Percentiles rank a stretch among this genome's conserved stretches.
These are phyloP conservation scores for Neckera pumila DNA, from an alignment of 225 moss, liverwort and hornwort genomes.

Conservation along the genomic window DNA sequence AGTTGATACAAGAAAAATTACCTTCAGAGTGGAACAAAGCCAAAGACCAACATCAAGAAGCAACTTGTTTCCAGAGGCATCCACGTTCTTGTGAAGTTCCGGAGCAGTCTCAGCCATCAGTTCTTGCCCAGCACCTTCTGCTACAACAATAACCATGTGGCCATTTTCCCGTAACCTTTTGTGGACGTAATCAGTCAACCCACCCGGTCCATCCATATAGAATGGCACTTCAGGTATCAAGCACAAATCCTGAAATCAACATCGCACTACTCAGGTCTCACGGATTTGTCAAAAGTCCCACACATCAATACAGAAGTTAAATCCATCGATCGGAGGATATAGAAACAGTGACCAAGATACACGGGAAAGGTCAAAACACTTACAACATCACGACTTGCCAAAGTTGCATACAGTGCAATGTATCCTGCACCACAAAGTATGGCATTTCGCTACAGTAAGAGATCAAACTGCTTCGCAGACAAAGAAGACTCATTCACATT, in stretches of 20 bases:
- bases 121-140: constrained; percentile 76
- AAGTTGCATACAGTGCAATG: constrained; percentile 59
- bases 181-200: constrained; percentile 37
- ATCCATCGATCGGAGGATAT: neutral
- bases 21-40: constrained; percentile 51
- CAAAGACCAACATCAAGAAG: constrained; percentile 64
- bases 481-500: neutral
- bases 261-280: neutral
- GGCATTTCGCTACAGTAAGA: neutral
- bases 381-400: constrained; percentile 75
- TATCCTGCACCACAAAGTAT: constrained; percentile 39
- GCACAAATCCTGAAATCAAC: constrained; percentile 45
- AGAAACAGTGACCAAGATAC: neutral
- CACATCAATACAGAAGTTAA: neutral
- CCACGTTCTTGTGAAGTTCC: neutral
- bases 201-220: constrained; percentile 43
- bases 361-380: neutral
- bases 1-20: neutral
- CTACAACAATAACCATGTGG: constrained; percentile 62
- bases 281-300: neutral
- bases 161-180: constrained; percentile 34
- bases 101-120: constrained; percentile 35
- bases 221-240: constrained; percentile 78
- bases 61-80: constrained; percentile 63
- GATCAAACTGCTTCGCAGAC: neutral